Evolutionary conservation across 2,329 filamentous ascomycete genomes (phyloP).

Genomic region (Aureobasidium vineae): DNA sequence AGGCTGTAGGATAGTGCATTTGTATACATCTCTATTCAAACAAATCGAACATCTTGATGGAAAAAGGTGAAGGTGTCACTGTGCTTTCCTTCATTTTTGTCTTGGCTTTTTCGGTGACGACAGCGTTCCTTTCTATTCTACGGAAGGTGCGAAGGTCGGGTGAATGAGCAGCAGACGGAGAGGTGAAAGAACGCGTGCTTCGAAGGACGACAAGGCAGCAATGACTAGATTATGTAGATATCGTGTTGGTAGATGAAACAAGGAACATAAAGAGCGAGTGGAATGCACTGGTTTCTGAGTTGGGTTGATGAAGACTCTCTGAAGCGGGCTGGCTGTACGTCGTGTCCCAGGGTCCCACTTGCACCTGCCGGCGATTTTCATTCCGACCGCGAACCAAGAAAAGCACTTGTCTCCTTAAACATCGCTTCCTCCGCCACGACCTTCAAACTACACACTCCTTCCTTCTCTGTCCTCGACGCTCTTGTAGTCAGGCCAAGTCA

Average conservation of each 20-base stretch:
- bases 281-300: slow-evolving; percentile 2
- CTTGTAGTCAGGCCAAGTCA: slow-evolving; percentile 22
- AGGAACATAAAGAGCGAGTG: not conserved
- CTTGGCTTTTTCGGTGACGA: slow-evolving; percentile 23
- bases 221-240: not conserved
- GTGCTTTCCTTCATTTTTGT: slow-evolving; percentile 22
- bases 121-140: slow-evolving; percentile 19
- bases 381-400: slow-evolving; percentile 10
- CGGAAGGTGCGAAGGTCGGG: not conserved
- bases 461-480: not conserved
- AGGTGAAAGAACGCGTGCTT: not conserved
- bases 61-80: slow-evolving; percentile 9
- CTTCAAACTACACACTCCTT: slow-evolving; percentile 23
- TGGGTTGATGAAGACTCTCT: slow-evolving; percentile 4
- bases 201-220: not conserved
- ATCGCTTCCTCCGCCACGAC: slow-evolving; percentile 18
- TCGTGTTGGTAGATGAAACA: not conserved
- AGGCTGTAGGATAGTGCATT: not conserved
- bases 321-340: slow-evolving; percentile 22
- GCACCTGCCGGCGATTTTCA: slow-evolving; percentile 25
- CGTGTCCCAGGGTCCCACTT: slow-evolving; percentile 23
- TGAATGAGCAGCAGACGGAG: not conserved
- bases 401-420: slow-evolving; percentile 20
- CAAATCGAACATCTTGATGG: not conserved
- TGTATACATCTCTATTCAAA: not conserved